These are phyloP conservation scores for Ceratocystis colombiana DNA, from an alignment of 2,329 filamentous ascomycete species.

Conservation along the genomic window DNA sequence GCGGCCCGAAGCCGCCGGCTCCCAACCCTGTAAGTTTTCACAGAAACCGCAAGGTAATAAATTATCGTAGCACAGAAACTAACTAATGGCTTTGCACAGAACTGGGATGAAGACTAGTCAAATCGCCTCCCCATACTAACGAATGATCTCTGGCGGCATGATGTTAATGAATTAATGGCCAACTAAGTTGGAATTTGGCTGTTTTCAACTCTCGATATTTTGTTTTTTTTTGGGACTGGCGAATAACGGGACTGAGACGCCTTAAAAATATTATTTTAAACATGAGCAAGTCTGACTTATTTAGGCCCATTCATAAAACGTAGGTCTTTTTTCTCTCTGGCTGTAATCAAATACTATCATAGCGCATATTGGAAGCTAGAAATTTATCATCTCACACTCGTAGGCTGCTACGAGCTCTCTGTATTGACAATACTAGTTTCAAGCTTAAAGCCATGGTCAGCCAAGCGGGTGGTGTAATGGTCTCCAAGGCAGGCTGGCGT, in stretches of 20 bases:
- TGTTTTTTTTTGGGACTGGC: constrained; percentile 7
- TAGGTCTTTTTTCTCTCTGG: constrained; percentile 13
- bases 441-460: constrained; percentile 52
- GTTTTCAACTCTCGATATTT: constrained; percentile 9
- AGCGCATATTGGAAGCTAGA: constrained; percentile 24
- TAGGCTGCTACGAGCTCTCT: not conserved
- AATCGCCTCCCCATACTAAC: constrained; percentile 1
- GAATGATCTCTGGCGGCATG: constrained; percentile 20
- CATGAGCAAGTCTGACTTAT: constrained; percentile 20
- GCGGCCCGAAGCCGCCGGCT: constrained; percentile 90
- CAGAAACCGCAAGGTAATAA: constrained; percentile 15
- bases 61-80: constrained; percentile 27
- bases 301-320: constrained; percentile 16
- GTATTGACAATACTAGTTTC: constrained; percentile 42
- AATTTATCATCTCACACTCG: constrained; percentile 16
- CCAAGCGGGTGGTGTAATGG: constrained; percentile 52
- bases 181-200: constrained; percentile 20
- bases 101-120: constrained; percentile 53
- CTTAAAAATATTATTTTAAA: constrained; percentile 20
- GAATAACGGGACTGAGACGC: constrained; percentile 20
- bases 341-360: constrained; percentile 22
- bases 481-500: constrained; percentile 64
- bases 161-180: constrained; percentile 27
- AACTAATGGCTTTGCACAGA: constrained; percentile 34
- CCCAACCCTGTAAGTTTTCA: constrained; percentile 65